phyloP scores from a whole-genome alignment of 192 early-diverging fungal species.

The Coemansia sp. region DNA sequence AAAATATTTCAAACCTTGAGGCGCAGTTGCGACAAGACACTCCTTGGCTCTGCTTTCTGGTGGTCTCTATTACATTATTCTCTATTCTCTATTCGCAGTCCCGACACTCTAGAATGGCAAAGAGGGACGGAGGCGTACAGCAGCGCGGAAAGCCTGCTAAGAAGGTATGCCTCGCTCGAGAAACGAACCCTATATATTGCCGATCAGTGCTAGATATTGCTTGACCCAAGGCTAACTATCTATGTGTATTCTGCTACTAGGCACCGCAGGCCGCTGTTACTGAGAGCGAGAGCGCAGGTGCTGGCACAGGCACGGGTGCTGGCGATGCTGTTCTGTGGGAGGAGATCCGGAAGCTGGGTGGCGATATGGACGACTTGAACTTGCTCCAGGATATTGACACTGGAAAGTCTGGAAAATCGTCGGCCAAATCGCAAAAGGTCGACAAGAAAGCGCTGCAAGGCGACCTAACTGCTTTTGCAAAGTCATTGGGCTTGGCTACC shows the following conservation, averaged over 20 bases:
- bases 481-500: constrained; percentile 38
- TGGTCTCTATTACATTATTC: background rate
- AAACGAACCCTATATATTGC: background rate
- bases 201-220: background rate
- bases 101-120: constrained; percentile 7
- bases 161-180: background rate
- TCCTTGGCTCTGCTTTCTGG: background rate
- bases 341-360: constrained; percentile 68
- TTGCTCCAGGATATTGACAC: constrained; percentile 59
- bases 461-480: constrained; percentile 40
- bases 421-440: constrained; percentile 15
- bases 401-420: constrained; percentile 20
- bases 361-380: constrained; percentile 57
- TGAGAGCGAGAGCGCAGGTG: background rate
- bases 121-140: constrained; percentile 16
- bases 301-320: background rate
- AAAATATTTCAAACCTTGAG: background rate
- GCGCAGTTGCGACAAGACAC: background rate
- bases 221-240: background rate
- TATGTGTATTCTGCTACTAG: background rate
- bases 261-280: background rate
- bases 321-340: constrained; percentile 43
- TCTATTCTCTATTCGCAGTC: background rate
- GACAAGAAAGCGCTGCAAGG: constrained; percentile 20
- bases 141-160: constrained; percentile 9